Evolutionary conservation across 1,284 basidiomycete species (phyloP).

Genomic region (Amanita bisporigera): DNA sequence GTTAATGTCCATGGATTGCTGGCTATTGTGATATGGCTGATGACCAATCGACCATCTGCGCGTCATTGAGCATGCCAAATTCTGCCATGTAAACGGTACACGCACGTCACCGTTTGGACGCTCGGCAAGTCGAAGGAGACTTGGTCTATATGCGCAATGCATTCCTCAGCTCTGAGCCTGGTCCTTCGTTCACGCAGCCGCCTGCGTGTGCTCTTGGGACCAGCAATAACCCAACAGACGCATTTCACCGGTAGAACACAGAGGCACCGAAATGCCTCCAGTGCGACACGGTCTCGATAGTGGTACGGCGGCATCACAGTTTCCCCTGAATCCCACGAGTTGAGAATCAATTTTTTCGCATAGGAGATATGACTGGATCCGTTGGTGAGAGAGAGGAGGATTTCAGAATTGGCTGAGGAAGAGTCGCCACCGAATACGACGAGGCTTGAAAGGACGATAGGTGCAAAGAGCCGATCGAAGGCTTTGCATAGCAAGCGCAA

Average conservation of each 20-base stretch:
- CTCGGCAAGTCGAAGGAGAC: neutral
- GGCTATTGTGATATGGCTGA: neutral
- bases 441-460: conserved; percentile 1
- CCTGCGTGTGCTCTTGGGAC: neutral
- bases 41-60: neutral
- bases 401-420: neutral
- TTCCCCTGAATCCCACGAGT: neutral
- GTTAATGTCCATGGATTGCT: neutral
- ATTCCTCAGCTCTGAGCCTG: neutral
- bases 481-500: conserved; percentile 1
- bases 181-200: neutral
- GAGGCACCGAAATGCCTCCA: too few species aligned
- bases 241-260: neutral
- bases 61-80: neutral
- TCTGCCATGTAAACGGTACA: neutral
- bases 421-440: neutral
- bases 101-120: neutral
- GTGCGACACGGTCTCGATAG: neutral
- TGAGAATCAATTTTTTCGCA: neutral
- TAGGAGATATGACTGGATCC: neutral
- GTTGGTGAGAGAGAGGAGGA: neutral
- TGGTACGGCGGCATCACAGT: too few species aligned
- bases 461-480: neutral
- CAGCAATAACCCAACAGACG: neutral
- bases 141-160: neutral